Evolutionary conservation across 352 stramenopile genomes (phyloP).

Genomic region (Pythium folliculosum): DNA sequence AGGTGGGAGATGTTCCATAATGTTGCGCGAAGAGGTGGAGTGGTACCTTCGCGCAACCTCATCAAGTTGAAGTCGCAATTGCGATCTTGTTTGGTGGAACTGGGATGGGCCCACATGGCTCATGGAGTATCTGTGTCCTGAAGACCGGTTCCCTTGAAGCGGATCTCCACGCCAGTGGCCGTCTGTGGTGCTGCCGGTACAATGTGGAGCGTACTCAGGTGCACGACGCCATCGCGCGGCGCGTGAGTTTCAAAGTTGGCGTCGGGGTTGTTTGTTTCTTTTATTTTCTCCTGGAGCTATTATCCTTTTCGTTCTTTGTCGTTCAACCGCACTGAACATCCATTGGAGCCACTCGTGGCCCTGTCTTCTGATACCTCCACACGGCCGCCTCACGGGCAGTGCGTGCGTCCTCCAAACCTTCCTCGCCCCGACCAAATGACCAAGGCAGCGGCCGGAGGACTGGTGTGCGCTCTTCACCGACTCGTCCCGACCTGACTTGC

Average conservation of each 20-base stretch:
- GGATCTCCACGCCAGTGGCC: background rate
- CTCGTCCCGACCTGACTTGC: background rate
- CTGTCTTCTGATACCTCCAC: background rate
- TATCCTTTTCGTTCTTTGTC: background rate
- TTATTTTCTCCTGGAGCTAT: background rate
- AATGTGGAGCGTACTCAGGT: background rate
- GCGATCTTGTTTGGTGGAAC: conserved; percentile 4
- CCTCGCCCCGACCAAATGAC: background rate
- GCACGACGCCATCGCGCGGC: background rate
- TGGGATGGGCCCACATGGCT: background rate
- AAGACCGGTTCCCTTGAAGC: background rate
- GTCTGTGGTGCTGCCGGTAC: no score
- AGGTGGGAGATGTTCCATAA: no score
- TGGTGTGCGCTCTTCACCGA: background rate
- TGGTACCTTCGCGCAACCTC: conserved; percentile 6
- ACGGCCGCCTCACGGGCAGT: background rate
- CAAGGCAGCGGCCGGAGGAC: no score
- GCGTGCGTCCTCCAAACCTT: background rate
- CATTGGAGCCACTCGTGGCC: background rate
- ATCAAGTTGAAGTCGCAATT: conserved; percentile 8
- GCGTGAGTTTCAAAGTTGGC: background rate
- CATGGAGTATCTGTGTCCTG: background rate
- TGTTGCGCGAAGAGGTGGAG: background rate
- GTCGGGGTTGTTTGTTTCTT: conserved; percentile 1
- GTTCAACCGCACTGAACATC: conserved; percentile 1